phyloP scores from a whole-genome alignment of 768 basidiomycete species.

The Zangia roseola region DNA sequence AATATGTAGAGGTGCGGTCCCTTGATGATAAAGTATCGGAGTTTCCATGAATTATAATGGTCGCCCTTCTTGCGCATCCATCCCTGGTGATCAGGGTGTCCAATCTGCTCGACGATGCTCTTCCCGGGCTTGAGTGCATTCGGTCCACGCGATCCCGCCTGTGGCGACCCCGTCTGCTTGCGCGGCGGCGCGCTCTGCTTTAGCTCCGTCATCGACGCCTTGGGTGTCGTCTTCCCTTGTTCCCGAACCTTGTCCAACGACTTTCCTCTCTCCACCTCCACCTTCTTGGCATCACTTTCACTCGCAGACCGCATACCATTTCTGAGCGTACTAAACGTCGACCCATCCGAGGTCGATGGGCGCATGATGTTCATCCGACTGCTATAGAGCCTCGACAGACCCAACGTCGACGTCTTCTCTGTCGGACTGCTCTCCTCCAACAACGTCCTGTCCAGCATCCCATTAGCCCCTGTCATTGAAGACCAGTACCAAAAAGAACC shows the following conservation, averaged over 20 bases:
- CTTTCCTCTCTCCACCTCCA: slow-evolving; percentile 23
- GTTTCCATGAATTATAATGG: slow-evolving; percentile 90
- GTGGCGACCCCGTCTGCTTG: slow-evolving; percentile 49
- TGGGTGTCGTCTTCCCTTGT: slow-evolving; percentile 19
- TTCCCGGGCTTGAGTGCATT: slow-evolving; percentile 54
- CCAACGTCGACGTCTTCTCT: slow-evolving; percentile 48
- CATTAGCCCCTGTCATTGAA: neutral
- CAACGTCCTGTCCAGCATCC: slow-evolving; percentile 23
- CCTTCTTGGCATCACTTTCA: slow-evolving; percentile 19
- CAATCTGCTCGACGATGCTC: slow-evolving; percentile 88
- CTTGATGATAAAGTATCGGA: slow-evolving; percentile 88
- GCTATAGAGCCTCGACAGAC: slow-evolving; percentile 47
- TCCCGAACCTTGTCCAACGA: slow-evolving; percentile 21
- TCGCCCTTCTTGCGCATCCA: slow-evolving; percentile 98
- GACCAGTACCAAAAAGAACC: neutral
- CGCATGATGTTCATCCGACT: slow-evolving; percentile 44
- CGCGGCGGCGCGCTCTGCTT: slow-evolving; percentile 44
- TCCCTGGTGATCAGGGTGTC: slow-evolving; percentile 83
- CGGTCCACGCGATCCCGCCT: slow-evolving; percentile 24
- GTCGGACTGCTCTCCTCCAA: slow-evolving; percentile 34
- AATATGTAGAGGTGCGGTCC: slow-evolving; percentile 89
- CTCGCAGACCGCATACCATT: slow-evolving; percentile 21
- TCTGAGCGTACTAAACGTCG: slow-evolving; percentile 21
- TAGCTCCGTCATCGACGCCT: slow-evolving; percentile 22
- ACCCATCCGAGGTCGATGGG: slow-evolving; percentile 42